Evolutionary conservation across 2,329 filamentous ascomycete genomes (phyloP).

Genomic region (Aspergillus sp.): DNA sequence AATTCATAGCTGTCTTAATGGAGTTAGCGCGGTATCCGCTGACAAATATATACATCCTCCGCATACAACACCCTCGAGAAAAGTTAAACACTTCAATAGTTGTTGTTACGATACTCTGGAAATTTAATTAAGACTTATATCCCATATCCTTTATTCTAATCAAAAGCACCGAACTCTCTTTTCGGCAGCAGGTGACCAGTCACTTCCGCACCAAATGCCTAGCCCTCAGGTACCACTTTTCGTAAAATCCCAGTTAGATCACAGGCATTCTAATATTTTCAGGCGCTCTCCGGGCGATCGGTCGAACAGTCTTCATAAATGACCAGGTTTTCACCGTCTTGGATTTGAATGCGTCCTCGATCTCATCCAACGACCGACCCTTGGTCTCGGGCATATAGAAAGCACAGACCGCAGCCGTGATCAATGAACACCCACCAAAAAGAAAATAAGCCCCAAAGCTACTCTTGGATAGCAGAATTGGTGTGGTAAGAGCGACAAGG

Average conservation of each 20-base stretch:
- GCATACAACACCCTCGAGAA: not conserved
- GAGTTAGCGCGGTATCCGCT: slow-evolving; percentile 1
- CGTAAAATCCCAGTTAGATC: not conserved
- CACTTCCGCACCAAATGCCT: not conserved
- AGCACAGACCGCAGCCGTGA: slow-evolving; percentile 40
- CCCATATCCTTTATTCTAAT: no score
- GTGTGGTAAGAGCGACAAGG: slow-evolving; percentile 47
- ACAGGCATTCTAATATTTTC: slow-evolving; percentile 2
- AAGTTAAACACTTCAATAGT: no score
- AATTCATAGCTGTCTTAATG: slow-evolving; percentile 8
- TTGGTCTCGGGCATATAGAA: slow-evolving; percentile 54
- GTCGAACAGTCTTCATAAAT: slow-evolving; percentile 6
- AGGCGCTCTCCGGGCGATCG: not conserved
- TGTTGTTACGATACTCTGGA: no score
- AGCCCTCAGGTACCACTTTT: not conserved
- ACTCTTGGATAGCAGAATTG: slow-evolving; percentile 43
- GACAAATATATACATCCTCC: slow-evolving; percentile 4
- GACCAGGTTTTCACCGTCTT: slow-evolving; percentile 10
- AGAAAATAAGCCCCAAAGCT: slow-evolving; percentile 49
- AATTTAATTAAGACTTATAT: no score
- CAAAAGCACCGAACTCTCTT: no score
- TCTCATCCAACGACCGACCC: slow-evolving; percentile 50
- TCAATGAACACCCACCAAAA: slow-evolving; percentile 43
- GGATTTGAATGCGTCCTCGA: slow-evolving; percentile 48
- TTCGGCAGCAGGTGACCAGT: no score